Evolutionary conservation across 176 grass and related monocot species (phyloP), one percentile per base, ranked within the genome.

Genomic region (Bothriochloa decipiens): DNA sequence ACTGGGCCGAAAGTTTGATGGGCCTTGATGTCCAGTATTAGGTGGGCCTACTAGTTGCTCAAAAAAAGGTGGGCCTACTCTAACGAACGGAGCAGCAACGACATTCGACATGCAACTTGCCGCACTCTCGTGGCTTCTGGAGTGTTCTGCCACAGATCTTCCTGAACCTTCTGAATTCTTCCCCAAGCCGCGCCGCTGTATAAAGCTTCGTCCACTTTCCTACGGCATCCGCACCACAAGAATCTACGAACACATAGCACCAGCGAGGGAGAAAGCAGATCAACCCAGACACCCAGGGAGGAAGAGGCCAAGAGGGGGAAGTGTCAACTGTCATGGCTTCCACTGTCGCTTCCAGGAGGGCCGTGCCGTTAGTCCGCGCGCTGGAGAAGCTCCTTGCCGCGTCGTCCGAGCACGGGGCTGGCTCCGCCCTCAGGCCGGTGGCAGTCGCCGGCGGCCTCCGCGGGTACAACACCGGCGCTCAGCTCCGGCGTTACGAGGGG

Each of bases 91-190:
- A 39, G 15, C 64, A 9, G 3, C 25, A 8, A 22, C 18, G 57
- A 61, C 10, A 4, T 58, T 58, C 17, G 5, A 32, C 29, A 32
- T 32, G 29, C 35, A 36, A 36, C 35, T 36, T 5, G 35, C 70
- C 70, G 1, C 40, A 32, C 43, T 82, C 78, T 4, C 4, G 87
- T 20, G 16, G 3, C 1, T 89, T 84, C 88, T 53, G 62, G 93
- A 93, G 82, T 50, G 61, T 89, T 95, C 91, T 1, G 4, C 20
- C 3, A 4, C 72, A n/a, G 29, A 11, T 14, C 18, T 70, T 91
- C 93, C 15, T 40, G 88, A 93, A 93, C 3, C 37, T 91, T 93
- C 93, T 83, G 47, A 76, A 89, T 36, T 57, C 49, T 78, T 93
- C 81, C 26, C 36, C 80, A 80, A 68, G 88, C 81, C 37, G 1